Conservation (phyloP, 768 basidiomycete genomes). For the Russula sp. region DNA sequence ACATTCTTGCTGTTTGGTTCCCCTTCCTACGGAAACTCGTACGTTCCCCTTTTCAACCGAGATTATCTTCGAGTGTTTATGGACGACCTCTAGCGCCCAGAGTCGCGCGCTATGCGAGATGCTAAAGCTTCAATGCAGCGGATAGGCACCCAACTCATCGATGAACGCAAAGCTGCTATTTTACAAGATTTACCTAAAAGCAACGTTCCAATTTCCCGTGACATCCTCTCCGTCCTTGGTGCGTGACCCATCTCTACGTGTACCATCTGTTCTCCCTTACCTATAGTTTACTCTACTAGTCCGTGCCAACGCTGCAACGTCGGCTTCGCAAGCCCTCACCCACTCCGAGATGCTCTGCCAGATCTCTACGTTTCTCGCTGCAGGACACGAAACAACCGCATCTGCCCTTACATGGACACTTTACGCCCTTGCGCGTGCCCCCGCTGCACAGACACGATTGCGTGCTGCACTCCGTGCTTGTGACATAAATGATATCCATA, state of each 20-base stretch:
- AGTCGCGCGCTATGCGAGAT: conserved; percentile 10
- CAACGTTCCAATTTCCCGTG: conserved; percentile 15
- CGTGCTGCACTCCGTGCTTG: conserved; percentile 43
- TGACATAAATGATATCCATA: conserved; percentile 29
- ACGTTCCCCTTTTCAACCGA: conserved; percentile 39
- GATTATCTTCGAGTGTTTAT: conserved; percentile 36
- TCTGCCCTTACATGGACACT: conserved; percentile 61
- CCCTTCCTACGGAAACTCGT: conserved; percentile 54
- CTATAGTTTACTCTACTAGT: conserved; percentile 40
- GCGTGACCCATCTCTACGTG: conserved; percentile 5
- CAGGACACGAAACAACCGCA: conserved; percentile 63
- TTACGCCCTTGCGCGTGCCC: conserved; percentile 51
- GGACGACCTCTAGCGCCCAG: conserved; percentile 16
- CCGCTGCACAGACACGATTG: conserved; percentile 46
- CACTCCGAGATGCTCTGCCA: conserved; percentile 59
- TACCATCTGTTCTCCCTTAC: neutral
- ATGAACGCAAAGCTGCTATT: conserved; percentile 16
- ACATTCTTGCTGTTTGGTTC: conserved; percentile 57
- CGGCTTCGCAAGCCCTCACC: conserved; percentile 49
- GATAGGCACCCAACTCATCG: conserved; percentile 28
- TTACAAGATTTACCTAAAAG: neutral
- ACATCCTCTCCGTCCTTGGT: conserved; percentile 31
- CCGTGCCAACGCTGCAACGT: conserved; percentile 52
- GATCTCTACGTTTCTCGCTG: conserved; percentile 61
- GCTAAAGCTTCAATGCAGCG: conserved; percentile 25